phyloP scores from a whole-genome alignment of 176 grass and related monocot genomes.

The Carex pumila region DNA sequence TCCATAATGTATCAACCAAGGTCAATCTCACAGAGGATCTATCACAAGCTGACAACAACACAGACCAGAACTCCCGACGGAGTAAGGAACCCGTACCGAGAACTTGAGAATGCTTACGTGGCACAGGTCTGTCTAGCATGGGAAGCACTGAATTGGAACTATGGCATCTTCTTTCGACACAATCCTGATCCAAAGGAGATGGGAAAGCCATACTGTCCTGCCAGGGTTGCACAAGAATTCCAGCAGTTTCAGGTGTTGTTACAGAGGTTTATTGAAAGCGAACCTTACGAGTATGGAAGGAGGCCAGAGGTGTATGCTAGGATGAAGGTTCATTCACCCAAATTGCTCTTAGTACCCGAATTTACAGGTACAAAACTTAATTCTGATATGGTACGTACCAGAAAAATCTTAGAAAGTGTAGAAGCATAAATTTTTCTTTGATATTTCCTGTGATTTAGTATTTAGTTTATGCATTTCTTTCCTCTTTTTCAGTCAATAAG shows the following conservation, averaged over 20 bases:
- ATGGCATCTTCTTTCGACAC: conserved; percentile 43
- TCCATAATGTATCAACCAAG: conserved; percentile 63
- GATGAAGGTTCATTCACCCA: conserved; percentile 69
- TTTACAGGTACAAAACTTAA: conserved; percentile 38
- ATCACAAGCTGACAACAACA: conserved; percentile 52
- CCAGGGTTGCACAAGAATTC: conserved; percentile 74
- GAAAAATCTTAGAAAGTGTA: background rate
- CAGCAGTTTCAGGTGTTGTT: conserved; percentile 91
- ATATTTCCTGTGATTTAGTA: background rate
- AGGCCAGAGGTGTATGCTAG: conserved; percentile 65
- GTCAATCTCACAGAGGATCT: conserved; percentile 61
- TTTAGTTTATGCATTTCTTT: background rate
- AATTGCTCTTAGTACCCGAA: conserved; percentile 79
- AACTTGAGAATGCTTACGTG: conserved; percentile 80
- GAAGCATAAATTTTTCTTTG: background rate
- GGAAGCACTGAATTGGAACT: conserved; percentile 93
- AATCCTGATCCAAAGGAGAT: conserved; percentile 26
- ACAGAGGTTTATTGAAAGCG: conserved; percentile 87
- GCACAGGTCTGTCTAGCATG: conserved; percentile 83
- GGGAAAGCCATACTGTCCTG: conserved; percentile 45
- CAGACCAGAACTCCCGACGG: conserved; percentile 25
- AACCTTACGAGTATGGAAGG: conserved; percentile 62
- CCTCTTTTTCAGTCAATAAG: background rate
- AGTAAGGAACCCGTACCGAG: conserved; percentile 50
- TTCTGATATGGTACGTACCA: background rate